Percentiles rank a stretch among this genome's conserved stretches.
Conservation (phyloP, 139 green algal genomes). For the Limnomonas spitsbergensis region DNA sequence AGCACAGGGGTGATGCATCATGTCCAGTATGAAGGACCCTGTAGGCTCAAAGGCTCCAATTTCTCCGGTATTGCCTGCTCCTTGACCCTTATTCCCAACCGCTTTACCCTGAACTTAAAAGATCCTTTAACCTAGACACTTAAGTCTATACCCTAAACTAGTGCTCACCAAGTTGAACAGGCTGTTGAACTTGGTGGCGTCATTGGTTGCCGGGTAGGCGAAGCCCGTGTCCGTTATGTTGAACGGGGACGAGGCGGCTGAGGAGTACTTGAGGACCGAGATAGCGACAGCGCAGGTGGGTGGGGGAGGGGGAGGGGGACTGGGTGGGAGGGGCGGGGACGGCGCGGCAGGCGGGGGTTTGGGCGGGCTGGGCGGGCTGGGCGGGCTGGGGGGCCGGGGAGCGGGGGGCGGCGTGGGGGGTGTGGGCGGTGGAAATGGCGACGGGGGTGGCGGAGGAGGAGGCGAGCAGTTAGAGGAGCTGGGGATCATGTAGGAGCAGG, state of each 20-base stretch:
- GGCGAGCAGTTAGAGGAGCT: background rate
- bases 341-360: background rate
- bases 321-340: background rate
- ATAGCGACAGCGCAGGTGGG: background rate
- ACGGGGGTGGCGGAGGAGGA: background rate
- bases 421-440: background rate
- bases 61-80: too few species aligned
- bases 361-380: background rate
- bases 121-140: too few species aligned
- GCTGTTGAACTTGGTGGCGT: background rate
- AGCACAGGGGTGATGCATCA: too few species aligned
- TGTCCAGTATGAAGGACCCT: too few species aligned
- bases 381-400: background rate
- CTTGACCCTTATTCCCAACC: too few species aligned
- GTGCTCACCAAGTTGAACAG: constrained; percentile 5
- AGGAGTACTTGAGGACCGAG: background rate
- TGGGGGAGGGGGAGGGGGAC: background rate
- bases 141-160: too few species aligned
- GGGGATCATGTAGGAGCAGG: background rate
- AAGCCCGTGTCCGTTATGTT: background rate
- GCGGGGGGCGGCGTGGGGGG: background rate
- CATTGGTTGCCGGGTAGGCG: background rate
- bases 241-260: background rate
- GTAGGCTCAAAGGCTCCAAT: too few species aligned
- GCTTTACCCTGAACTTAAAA: too few species aligned